These are phyloP conservation scores for Venustampulla echinocandica DNA, from an alignment of 495 filamentous ascomycete species.

Conservation along the genomic window DNA sequence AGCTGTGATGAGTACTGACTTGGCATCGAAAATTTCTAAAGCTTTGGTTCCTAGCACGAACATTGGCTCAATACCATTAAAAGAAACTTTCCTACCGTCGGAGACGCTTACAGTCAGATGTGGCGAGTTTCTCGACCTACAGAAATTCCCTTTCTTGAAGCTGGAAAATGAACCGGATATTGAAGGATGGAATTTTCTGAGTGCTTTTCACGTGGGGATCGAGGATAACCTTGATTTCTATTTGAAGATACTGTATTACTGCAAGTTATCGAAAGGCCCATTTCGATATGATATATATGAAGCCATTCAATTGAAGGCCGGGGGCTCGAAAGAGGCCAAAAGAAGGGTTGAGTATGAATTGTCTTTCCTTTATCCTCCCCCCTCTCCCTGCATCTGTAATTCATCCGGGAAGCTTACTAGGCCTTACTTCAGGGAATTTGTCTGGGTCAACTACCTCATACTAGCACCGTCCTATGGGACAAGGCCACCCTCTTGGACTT, in stretches of 20 bases:
- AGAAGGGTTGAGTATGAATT: neutral
- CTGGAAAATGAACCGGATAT: neutral
- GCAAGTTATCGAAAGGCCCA: slow-evolving; percentile 6
- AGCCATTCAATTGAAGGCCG: slow-evolving; percentile 1
- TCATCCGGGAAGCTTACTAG: neutral
- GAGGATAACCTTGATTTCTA: slow-evolving; percentile 6
- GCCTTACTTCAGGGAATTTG: neutral
- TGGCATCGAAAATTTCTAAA: slow-evolving; percentile 3
- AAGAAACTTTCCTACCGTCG: slow-evolving; percentile 4
- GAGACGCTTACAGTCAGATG: neutral
- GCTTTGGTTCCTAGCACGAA: slow-evolving; percentile 1
- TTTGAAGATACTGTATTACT: slow-evolving; percentile 2
- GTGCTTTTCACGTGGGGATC: slow-evolving; percentile 1
- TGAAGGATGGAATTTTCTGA: slow-evolving; percentile 6
- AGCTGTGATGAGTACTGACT: slow-evolving; percentile 1
- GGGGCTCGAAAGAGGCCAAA: neutral
- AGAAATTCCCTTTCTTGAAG: slow-evolving; percentile 8
- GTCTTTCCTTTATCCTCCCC: too few relatives aligned
- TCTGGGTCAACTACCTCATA: neutral
- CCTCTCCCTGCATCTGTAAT: too few relatives aligned
- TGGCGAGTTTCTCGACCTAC: slow-evolving; percentile 2
- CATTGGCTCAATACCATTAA: neutral
- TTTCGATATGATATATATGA: slow-evolving; percentile 6
- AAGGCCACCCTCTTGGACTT: slow-evolving; percentile 1
- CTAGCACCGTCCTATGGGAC: neutral